These are phyloP conservation scores for Botrytis squamosa DNA, from an alignment of 2,329 filamentous ascomycete species.

Conservation along the genomic window DNA sequence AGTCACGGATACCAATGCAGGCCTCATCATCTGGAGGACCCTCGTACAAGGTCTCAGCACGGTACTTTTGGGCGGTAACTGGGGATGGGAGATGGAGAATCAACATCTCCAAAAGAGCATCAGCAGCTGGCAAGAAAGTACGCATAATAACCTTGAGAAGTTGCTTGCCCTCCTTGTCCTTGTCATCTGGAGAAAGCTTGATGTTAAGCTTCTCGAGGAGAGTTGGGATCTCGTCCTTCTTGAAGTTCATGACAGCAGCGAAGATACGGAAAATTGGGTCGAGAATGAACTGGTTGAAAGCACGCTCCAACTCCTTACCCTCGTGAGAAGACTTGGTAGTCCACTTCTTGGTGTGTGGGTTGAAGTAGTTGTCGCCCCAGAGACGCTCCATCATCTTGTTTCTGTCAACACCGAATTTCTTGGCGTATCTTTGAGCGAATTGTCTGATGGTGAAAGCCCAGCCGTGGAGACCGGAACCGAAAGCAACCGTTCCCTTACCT, in stretches of 20 bases:
- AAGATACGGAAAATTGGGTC: constrained; percentile 99
- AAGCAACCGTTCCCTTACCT: constrained; percentile 94
- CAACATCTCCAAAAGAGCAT: constrained; percentile 99
- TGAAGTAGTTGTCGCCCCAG: constrained; percentile 99
- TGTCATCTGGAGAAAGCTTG: constrained; percentile 84
- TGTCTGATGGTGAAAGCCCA: constrained; percentile 99
- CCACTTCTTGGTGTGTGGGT: constrained; percentile 99
- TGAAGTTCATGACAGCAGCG: constrained; percentile 94
- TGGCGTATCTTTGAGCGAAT: constrained; percentile 93
- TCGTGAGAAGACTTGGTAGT: constrained; percentile 81
- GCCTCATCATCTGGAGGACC: constrained; percentile 90
- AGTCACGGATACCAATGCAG: constrained; percentile 96
- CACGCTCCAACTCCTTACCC: constrained; percentile 90
- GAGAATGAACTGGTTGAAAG: constrained; percentile 99
- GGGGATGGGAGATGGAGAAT: constrained; percentile 98
- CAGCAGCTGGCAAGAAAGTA: constrained; percentile 97
- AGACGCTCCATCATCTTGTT: constrained; percentile 99
- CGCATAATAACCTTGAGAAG: constrained; percentile 98
- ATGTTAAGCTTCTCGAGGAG: constrained; percentile 93
- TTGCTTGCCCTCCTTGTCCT: constrained; percentile 92
- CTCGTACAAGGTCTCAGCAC: constrained; percentile 98
- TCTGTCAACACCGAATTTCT: constrained; percentile 99
- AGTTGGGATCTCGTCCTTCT: constrained; percentile 83
- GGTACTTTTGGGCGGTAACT: constrained; percentile 93
- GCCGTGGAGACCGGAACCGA: constrained; percentile 99